phyloP scores from a whole-genome alignment of 1,284 basidiomycete species.

The Rhodofomes roseus region DNA sequence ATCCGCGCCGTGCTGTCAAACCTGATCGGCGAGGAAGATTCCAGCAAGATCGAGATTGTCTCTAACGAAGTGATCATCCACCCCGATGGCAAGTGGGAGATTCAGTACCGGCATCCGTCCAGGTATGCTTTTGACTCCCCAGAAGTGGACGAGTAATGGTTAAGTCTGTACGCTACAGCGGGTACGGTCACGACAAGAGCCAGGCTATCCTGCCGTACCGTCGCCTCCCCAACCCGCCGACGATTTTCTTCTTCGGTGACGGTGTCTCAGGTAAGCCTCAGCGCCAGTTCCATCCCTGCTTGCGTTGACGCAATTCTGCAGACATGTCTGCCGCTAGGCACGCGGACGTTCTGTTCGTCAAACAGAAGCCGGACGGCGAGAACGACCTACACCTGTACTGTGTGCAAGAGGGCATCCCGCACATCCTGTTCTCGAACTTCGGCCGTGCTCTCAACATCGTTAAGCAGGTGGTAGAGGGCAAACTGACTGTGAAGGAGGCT shows the following conservation, averaged over 20 bases:
- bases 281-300: not conserved
- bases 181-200: conserved; percentile 92
- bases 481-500: conserved; percentile 43
- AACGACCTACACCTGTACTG: conserved; percentile 87
- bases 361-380: conserved; percentile 72
- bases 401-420: conserved; percentile 58
- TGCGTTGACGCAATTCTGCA: conserved; percentile 23
- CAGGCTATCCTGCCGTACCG: conserved; percentile 88
- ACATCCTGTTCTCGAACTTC: conserved; percentile 69
- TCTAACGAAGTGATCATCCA: conserved; percentile 79
- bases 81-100: conserved; percentile 75
- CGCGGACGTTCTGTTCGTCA: conserved; percentile 90
- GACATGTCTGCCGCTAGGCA: conserved; percentile 89
- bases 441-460: conserved; percentile 56
- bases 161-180: conserved; percentile 37
- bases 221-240: conserved; percentile 65
- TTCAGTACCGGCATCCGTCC: conserved; percentile 85
- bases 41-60: conserved; percentile 81
- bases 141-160: not conserved
- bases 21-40: conserved; percentile 71
- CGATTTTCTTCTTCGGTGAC: conserved; percentile 92
- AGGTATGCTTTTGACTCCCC: conserved; percentile 42
- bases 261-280: conserved; percentile 75
- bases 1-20: conserved; percentile 86
- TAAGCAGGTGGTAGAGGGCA: conserved; percentile 59